These are phyloP conservation scores for Lipomyces orientalis DNA, from an alignment of 805 yeast species.

Conservation along the genomic window DNA sequence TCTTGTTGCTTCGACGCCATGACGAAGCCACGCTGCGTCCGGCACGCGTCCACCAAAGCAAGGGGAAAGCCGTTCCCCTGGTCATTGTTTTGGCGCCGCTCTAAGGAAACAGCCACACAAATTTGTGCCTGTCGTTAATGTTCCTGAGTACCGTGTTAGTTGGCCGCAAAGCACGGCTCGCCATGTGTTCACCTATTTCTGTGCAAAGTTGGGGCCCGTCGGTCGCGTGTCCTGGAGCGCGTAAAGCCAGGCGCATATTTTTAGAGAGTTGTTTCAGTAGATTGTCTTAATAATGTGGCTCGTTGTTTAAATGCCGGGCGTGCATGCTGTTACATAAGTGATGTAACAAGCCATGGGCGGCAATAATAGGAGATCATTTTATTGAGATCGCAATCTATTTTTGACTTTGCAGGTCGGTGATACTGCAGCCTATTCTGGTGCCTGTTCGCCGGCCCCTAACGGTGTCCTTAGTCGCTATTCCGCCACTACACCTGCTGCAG, in stretches of 20 bases:
- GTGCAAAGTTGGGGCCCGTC: background rate
- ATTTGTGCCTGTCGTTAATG: background rate
- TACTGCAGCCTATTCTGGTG: background rate
- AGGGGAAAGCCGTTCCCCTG: background rate
- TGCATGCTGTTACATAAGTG: too few species aligned
- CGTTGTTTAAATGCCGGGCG: background rate
- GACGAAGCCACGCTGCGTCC: background rate
- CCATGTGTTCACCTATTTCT: background rate
- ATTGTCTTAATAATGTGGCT: background rate
- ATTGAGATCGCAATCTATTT: background rate
- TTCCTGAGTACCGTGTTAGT: background rate
- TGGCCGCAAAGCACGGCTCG: background rate
- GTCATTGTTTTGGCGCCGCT: background rate
- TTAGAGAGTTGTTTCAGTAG: too few species aligned
- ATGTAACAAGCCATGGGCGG: too few species aligned
- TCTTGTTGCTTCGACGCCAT: background rate
- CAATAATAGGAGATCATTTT: too few species aligned
- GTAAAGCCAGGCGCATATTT: too few species aligned
- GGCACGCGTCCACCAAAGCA: constrained; percentile 2
- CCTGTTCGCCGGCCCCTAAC: background rate
- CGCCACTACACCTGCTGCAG: background rate
- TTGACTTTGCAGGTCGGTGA: background rate
- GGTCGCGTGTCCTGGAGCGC: background rate
- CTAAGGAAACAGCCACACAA: background rate
- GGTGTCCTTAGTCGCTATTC: background rate